Base-by-base conservation (phyloP, 2,329 filamentous ascomycete genomes). In the Grosmannia penicillata region DNA sequence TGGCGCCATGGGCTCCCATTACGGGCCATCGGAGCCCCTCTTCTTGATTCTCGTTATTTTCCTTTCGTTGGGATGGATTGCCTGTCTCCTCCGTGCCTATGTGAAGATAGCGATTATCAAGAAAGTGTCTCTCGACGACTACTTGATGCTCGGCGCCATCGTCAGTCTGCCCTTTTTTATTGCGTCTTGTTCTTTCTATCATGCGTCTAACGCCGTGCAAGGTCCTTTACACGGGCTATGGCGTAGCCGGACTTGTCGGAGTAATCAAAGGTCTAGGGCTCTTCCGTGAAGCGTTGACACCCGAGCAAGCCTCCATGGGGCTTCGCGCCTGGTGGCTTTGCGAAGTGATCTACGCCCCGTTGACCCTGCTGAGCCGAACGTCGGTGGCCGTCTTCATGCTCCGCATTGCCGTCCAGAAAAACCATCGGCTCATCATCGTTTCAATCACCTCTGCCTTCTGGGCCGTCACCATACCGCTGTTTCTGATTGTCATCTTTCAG, bases 71-170 rank as follows among this genome's bases (percentile, higher is more conserved):
- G 39, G 26, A 2, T 61, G 56, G 41, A 19, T 59, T 15, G 52
- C 59, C 10, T 53, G 63, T 38, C 43, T 57, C 27, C 45, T 67
- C 27, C 59, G 66, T 14, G 57, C 57, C 8, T 66, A 63, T 47
- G 63, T 66, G 33, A 62, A 65, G 40, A 36, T 56, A 1, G 51
- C 57, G 22, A 48, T 70, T 18, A 53, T 65, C 28, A 63, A 60
- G 36, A 59, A 56, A 23, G 49, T 65, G 25, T 55, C 59, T 0
- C 26, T 56, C 4, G 68, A 71, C 35, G 68, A 72, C 54, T 63
- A 56, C 44, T 49, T 68, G 33, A 66, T 68, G 47, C 52, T 68
- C 18, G 35, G 53, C 22, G 61, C 63, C 4, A 51, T 66, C 52
- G 66, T 70, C 6, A 8, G 32, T 33, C 31, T 9, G 23, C 15